Base-by-base conservation (phyloP, 2,329 filamentous ascomycete species). In the Didymella pomorum region DNA sequence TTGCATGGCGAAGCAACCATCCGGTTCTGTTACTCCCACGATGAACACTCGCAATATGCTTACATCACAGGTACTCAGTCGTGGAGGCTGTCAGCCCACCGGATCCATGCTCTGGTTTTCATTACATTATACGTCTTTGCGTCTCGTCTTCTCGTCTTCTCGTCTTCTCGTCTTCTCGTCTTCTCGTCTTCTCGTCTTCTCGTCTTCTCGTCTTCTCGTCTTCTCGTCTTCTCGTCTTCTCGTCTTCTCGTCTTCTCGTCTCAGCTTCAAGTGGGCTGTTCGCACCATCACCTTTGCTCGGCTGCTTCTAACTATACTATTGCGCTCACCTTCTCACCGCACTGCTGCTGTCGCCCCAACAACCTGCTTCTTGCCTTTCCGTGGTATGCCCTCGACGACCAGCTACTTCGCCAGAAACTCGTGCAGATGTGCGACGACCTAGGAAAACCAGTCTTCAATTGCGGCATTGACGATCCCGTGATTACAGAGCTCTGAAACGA, bases 371-470 rank as follows among this genome's bases (percentile, higher is more conserved):
- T n/a, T n/a, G n/a, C n/a, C n/a, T n/a, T n/a, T n/a, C n/a, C 20
- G 0, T 62, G 59, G 54, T 61, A 56, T 28, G 28, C 23, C 6
- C 14, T 65, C 6, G 50, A 64, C 1, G 31, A 35, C 16, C 14
- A 35, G 14, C 2, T n/a, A 6, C 31, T 35, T 9, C 12, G n/a
- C 14, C 31, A 33, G 31, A 33, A 33, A 33, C 12, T 35, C 31
- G 16, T 35, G 14, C 31, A n/a, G 4, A 41, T 61, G 50, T 64
- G 64, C 43, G 20, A 46, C 8, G 35, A 49, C 2, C 43, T 66
- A 2, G 48, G 44, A 1, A 20, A 1, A 0, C 20, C 55, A 2
- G 49, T 63, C 6, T 10, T 18, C 1, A 16, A 45, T 8, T 48
- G 43, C 18, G 28, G 23, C 0, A 14, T 26, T 1, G 3, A 31